phyloP scores from a whole-genome alignment of 352 stramenopile genomes.

The Globisporangium radiosum region DNA sequence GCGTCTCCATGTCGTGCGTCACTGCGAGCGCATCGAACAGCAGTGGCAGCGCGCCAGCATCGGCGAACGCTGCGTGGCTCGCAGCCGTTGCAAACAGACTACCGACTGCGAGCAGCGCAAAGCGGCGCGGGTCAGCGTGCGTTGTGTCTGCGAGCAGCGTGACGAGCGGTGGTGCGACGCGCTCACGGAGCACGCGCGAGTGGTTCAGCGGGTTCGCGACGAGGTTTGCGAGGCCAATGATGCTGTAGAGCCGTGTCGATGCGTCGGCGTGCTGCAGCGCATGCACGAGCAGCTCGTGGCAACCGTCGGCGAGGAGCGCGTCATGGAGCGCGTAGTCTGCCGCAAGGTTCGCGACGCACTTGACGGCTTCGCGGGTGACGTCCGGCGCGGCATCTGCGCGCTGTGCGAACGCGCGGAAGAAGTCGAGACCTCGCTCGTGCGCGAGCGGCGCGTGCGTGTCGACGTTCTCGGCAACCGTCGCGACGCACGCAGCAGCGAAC shows the following conservation, averaged over 20 bases:
- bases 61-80: slow-evolving; percentile 68
- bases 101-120: slow-evolving; percentile 80
- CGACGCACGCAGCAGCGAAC: slow-evolving; percentile 79
- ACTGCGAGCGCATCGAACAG: slow-evolving; percentile 60
- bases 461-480: slow-evolving; percentile 91
- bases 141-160: slow-evolving; percentile 31
- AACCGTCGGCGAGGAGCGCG: slow-evolving; percentile 65
- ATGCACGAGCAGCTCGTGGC: slow-evolving; percentile 76
- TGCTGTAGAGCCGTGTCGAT: slow-evolving; percentile 78
- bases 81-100: slow-evolving; percentile 68
- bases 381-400: slow-evolving; percentile 11
- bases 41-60: slow-evolving; percentile 54
- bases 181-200: slow-evolving; percentile 52
- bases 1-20: slow-evolving; percentile 83
- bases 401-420: slow-evolving; percentile 68
- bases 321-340: slow-evolving; percentile 87
- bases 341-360: slow-evolving; percentile 69
- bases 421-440: slow-evolving; percentile 57
- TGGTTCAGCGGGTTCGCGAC: slow-evolving; percentile 82
- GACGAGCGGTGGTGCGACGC: slow-evolving; percentile 53
- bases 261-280: slow-evolving; percentile 56
- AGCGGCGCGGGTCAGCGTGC: slow-evolving; percentile 53
- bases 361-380: slow-evolving; percentile 60
- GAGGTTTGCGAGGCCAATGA: slow-evolving; percentile 89
- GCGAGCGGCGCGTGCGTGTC: slow-evolving; percentile 85